Conservation (phyloP, 495 filamentous ascomycete genomes). For the Xylaria curta region DNA sequence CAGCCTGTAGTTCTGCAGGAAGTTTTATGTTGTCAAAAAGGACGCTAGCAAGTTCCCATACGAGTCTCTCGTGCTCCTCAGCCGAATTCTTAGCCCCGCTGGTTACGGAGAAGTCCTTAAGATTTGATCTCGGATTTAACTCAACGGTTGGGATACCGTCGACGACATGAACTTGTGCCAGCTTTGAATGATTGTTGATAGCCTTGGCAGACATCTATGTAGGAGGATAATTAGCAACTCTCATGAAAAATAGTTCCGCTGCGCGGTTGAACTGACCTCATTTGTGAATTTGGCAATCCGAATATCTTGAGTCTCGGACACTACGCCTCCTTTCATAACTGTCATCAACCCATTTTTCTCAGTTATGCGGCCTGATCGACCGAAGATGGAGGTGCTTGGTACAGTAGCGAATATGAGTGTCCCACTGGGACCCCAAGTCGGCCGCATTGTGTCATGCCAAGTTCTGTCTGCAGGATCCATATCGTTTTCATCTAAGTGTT, state of each 20-base stretch:
- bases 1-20: conserved; percentile 53
- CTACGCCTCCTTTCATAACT: conserved; percentile 40
- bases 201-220: conserved; percentile 38
- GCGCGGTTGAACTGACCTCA: conserved; percentile 47
- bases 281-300: conserved; percentile 59
- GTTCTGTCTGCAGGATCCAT: conserved; percentile 64
- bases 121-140: conserved; percentile 33
- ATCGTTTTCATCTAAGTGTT: conserved; percentile 64
- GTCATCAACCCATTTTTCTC: conserved; percentile 42
- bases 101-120: conserved; percentile 39
- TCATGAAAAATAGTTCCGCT: conserved; percentile 1
- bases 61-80: conserved; percentile 62
- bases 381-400: conserved; percentile 43
- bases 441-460: conserved; percentile 71
- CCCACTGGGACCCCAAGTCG: conserved; percentile 79
- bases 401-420: conserved; percentile 67
- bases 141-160: conserved; percentile 56
- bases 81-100: conserved; percentile 36
- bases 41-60: conserved; percentile 81
- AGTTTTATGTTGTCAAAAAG: conserved; percentile 78
- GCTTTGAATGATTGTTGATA: conserved; percentile 33
- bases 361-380: conserved; percentile 34
- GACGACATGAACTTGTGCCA: conserved; percentile 34
- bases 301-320: conserved; percentile 52
- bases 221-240: conserved; percentile 22